A percentile compares a stretch with the other conserved stretches of the same genome.
Conservation (phyloP, 1,284 basidiomycete genomes). For the Jaminaea rosea region DNA sequence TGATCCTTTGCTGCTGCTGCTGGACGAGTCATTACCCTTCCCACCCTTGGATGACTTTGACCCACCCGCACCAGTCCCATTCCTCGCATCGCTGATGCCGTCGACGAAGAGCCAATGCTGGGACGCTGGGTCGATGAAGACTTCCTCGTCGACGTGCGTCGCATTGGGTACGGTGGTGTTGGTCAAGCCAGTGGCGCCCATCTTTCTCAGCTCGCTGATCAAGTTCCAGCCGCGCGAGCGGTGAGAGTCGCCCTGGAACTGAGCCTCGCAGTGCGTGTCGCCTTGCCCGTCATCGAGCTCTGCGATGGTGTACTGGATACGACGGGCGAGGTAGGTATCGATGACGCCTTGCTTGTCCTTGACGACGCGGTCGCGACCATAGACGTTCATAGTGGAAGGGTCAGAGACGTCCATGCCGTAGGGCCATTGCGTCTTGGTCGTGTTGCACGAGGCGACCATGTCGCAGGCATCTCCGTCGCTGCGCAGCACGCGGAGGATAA, state of each 20-base stretch:
- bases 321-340: slow-evolving; percentile 22
- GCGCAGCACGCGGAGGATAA: background rate
- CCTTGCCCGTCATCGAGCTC: slow-evolving; percentile 25
- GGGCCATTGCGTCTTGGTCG: slow-evolving; percentile 9
- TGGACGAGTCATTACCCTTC: too few species aligned
- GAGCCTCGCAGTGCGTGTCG: slow-evolving; percentile 35
- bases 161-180: background rate
- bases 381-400: slow-evolving; percentile 11
- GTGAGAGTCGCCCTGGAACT: slow-evolving; percentile 32
- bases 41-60: too few species aligned
- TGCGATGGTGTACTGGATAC: slow-evolving; percentile 27
- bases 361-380: slow-evolving; percentile 5
- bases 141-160: background rate
- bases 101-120: background rate
- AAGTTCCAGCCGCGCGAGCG: slow-evolving; percentile 32
- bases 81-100: background rate
- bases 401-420: slow-evolving; percentile 17
- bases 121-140: background rate
- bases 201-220: slow-evolving; percentile 1
- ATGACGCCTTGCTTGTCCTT: slow-evolving; percentile 9
- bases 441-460: background rate
- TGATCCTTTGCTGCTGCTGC: too few species aligned
- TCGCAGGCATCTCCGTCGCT: background rate
- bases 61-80: too few species aligned
- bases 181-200: background rate